Conservation (phyloP, 768 basidiomycete species). For the Macrocybe gigantea region DNA sequence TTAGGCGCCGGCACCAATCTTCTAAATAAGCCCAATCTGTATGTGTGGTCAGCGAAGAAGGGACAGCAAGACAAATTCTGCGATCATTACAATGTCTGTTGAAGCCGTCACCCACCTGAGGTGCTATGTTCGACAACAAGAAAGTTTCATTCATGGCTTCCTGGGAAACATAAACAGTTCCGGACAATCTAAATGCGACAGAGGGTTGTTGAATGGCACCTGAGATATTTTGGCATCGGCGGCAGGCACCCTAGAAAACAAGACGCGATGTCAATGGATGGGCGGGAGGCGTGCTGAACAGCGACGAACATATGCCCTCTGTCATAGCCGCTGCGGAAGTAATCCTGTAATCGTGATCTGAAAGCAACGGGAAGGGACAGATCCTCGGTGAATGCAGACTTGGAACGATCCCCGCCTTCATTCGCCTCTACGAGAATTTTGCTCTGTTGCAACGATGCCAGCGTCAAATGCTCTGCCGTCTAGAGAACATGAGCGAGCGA, state of each 20-base stretch:
- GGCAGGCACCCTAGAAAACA: constrained; percentile 73
- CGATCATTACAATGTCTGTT: constrained; percentile 82
- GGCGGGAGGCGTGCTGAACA: neutral
- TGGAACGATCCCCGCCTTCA: constrained; percentile 59
- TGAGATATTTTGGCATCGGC: constrained; percentile 93
- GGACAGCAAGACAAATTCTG: neutral
- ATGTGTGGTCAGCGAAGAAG: neutral
- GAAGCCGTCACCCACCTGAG: constrained; percentile 96
- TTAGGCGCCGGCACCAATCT: constrained; percentile 91
- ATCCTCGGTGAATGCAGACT: constrained; percentile 83
- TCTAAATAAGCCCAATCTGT: constrained; percentile 96
- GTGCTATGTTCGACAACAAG: constrained; percentile 90
- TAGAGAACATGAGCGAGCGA: constrained; percentile 19
- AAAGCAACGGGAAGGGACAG: constrained; percentile 67
- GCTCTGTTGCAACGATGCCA: constrained; percentile 61
- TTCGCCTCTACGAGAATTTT: constrained; percentile 15
- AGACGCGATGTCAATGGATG: constrained; percentile 1
- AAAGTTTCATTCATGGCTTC: constrained; percentile 97
- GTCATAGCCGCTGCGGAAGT: constrained; percentile 91
- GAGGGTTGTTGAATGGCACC: constrained; percentile 26
- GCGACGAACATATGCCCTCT: constrained; percentile 87
- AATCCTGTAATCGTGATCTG: constrained; percentile 82
- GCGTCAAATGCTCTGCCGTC: constrained; percentile 95
- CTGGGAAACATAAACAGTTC: constrained; percentile 22
- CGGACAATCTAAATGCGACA: neutral